Conservation (phyloP, 208 protist genomes). For the Strigomonas galati region DNA sequence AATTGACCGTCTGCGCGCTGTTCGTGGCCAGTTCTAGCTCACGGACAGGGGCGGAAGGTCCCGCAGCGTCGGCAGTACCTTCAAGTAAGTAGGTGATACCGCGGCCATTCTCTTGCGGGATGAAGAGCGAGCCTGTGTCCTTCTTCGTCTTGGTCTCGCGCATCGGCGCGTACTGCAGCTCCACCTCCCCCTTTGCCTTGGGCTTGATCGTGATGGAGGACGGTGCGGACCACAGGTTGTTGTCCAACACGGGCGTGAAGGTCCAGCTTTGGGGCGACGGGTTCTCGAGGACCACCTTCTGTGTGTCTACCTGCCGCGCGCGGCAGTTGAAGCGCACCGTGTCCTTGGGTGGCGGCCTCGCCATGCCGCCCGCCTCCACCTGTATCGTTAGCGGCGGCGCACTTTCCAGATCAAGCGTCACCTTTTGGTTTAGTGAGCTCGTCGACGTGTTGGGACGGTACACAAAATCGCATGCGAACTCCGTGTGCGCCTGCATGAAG, state of each 20-base stretch:
- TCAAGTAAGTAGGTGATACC: constrained; percentile 82
- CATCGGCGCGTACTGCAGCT: constrained; percentile 89
- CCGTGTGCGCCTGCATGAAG: constrained; percentile 84
- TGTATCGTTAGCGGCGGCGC: constrained; percentile 65
- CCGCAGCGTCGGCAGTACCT: constrained; percentile 49
- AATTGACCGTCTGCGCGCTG: constrained; percentile 29
- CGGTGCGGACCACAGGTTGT: constrained; percentile 67
- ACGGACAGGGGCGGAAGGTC: constrained; percentile 40
- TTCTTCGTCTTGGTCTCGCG: constrained; percentile 42
- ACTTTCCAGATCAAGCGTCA: constrained; percentile 83
- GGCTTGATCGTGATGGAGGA: constrained; percentile 75
- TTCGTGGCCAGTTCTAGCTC: constrained; percentile 51
- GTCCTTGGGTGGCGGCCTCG: constrained; percentile 58
- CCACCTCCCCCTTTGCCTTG: constrained; percentile 44
- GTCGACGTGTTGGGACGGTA: constrained; percentile 74
- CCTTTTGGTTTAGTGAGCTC: constrained; percentile 26
- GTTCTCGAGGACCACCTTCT: constrained; percentile 86
- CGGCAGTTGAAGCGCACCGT: constrained; percentile 76
- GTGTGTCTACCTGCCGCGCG: constrained; percentile 63
- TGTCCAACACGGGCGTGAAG: constrained; percentile 85
- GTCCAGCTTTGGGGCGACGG: constrained; percentile 65
- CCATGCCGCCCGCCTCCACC: constrained; percentile 81
- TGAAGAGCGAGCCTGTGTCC: constrained; percentile 87
- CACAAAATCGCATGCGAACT: constrained; percentile 85
- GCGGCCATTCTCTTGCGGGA: constrained; percentile 90